Evolutionary conservation across 257 asterid species (phyloP), one percentile per base, ranked within the genome.

Genomic region (Penstemon newberryi): DNA sequence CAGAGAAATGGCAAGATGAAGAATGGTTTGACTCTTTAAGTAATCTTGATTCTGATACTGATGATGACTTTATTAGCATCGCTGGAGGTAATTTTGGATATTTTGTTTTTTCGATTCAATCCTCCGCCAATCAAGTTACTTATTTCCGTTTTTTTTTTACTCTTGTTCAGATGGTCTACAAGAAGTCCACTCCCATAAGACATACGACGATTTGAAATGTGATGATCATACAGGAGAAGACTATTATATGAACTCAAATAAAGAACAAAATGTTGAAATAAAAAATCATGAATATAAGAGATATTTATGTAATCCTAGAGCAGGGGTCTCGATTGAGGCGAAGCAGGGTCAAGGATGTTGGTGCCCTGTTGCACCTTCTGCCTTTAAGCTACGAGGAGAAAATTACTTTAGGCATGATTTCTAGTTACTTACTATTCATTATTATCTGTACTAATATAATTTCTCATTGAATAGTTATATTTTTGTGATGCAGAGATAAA

Each of bases 21-120:
- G 87, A 83, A 25, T 92, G 97, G 97, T 92, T 86, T 8, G 98
- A 92, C 67, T 81, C 97, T 11, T 44, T 45, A 8, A 92, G 96
- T 46, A 64, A 73, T 67, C 84, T 90, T 1, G 90, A 84, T 41
- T 92, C 98, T 7, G 98, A 90, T 77, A 72, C 90, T 10, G 98
- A 92, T 46, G 98, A 92, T 64, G 98, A 92, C 54, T 86, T 85
- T 70, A 70, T 77, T 46, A 86, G 92, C 72, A 66, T 81, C 55
- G 61, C 64, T 40, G 94, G 84, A 77, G 98, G 96, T 92, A 74
- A 73, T 69, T 55, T 46, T 36, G 7, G 47, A 78, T 61, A 40
- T 7, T 13, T 15, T 18, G 33, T 49, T 18, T 50, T 52, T n/a
- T 8, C 33, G n/a, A 6, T 42, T 50, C 11, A 42, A 37, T 42